Conservation (phyloP, 306 rosid species). For the Carpinus fangiana region DNA sequence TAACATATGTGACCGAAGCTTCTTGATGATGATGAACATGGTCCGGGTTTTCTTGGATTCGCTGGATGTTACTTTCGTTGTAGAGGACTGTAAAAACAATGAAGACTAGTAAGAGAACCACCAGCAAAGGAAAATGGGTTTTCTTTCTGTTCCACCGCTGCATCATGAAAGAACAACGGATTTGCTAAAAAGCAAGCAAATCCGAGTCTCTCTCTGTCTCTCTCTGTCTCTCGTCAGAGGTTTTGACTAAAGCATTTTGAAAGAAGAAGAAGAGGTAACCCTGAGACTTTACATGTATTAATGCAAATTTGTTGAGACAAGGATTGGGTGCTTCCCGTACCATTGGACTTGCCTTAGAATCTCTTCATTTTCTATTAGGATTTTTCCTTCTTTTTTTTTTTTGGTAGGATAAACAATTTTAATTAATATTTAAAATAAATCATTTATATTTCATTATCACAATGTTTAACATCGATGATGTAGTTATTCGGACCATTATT, state of each 20-base stretch:
- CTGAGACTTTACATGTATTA: not conserved
- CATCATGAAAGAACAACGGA: conserved; percentile 28
- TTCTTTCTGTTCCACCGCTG: conserved; percentile 74
- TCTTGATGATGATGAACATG: conserved; percentile 46
- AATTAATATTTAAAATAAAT: not conserved
- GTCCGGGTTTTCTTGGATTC: conserved; percentile 61
- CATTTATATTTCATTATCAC: not conserved
- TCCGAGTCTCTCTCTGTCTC: not conserved
- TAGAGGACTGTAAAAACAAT: conserved; percentile 65
- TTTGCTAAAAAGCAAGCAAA: not conserved
- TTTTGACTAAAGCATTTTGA: not conserved
- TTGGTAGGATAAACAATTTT: too few species aligned
- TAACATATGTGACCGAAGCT: conserved; percentile 53
- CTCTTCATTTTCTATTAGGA: too few species aligned
- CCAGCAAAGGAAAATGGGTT: conserved; percentile 58
- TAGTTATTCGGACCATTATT: too few species aligned
- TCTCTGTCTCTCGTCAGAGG: not conserved
- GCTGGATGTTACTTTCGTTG: conserved; percentile 53
- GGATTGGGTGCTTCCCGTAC: not conserved
- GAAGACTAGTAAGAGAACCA: conserved; percentile 50
- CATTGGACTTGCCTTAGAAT: not conserved
- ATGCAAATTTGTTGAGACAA: not conserved
- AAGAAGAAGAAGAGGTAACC: not conserved
- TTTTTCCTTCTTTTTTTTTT: too few species aligned
- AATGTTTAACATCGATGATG: too few species aligned